Evolutionary conservation across 1,139 yeast species (phyloP).

Genomic region (Tardiomyces blankii): DNA sequence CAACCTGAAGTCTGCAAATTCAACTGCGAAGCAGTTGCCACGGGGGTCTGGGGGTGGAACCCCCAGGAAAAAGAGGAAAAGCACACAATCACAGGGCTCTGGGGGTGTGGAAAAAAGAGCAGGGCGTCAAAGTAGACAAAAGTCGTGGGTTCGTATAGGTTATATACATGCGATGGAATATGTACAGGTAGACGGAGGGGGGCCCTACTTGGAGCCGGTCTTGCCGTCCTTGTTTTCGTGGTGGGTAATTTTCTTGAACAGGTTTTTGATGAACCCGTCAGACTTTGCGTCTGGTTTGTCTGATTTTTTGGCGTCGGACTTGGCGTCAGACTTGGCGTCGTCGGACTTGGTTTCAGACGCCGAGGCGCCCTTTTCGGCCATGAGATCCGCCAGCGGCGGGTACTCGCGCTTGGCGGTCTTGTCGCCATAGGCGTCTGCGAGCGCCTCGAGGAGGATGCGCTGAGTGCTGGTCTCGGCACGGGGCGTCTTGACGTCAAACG

Average conservation of each 20-base stretch:
- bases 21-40: too few species aligned
- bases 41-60: too few species aligned
- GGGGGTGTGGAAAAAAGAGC: too few species aligned
- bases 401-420: conserved; percentile 45
- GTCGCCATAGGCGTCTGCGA: conserved; percentile 86
- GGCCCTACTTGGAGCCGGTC: not conserved
- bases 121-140: too few species aligned
- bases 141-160: not conserved
- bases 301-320: too few species aligned
- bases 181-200: not conserved
- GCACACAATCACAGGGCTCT: too few species aligned
- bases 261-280: conserved; percentile 17
- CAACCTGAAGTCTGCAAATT: too few species aligned
- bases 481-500: conserved; percentile 58
- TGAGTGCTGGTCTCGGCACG: conserved; percentile 81
- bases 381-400: conserved; percentile 4
- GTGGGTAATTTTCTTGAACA: conserved; percentile 20
- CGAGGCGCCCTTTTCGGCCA: conserved; percentile 11
- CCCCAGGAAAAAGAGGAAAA: too few species aligned
- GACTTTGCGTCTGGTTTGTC: not conserved
- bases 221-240: conserved; percentile 10
- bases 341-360: not conserved
- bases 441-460: conserved; percentile 82
- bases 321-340: not conserved
- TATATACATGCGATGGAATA: not conserved